Evolutionary conservation across 768 basidiomycete genomes (phyloP).

Genomic region (Russula dissimulans): DNA sequence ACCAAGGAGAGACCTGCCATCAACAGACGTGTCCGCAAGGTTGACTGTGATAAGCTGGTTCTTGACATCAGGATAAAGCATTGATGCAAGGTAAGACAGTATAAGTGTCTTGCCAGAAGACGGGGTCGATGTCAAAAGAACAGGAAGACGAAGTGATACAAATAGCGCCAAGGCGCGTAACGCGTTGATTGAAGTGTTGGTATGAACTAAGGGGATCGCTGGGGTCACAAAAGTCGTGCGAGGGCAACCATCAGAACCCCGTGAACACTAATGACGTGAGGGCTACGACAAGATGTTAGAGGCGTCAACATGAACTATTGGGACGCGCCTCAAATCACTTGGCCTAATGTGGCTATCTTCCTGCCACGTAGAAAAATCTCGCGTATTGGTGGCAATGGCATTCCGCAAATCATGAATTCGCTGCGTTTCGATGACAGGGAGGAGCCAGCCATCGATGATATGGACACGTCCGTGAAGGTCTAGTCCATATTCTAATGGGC

Average conservation of each 20-base stretch:
- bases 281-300: slow-evolving; percentile 32
- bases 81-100: slow-evolving; percentile 63
- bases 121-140: slow-evolving; percentile 74
- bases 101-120: slow-evolving; percentile 85
- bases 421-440: slow-evolving; percentile 60
- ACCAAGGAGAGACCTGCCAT: slow-evolving; percentile 86
- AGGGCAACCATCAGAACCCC: slow-evolving; percentile 54
- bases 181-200: slow-evolving; percentile 47
- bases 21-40: slow-evolving; percentile 90
- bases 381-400: slow-evolving; percentile 31
- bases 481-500: slow-evolving; percentile 46
- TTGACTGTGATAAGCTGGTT: slow-evolving; percentile 80
- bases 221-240: slow-evolving; percentile 23
- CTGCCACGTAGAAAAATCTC: slow-evolving; percentile 40
- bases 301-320: not conserved
- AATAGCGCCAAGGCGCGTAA: slow-evolving; percentile 56
- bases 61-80: slow-evolving; percentile 47
- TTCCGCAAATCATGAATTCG: slow-evolving; percentile 47
- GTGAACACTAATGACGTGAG: slow-evolving; percentile 49
- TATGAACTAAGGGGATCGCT: slow-evolving; percentile 45
- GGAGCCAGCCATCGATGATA: slow-evolving; percentile 69
- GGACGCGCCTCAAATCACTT: slow-evolving; percentile 47
- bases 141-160: slow-evolving; percentile 61
- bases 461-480: slow-evolving; percentile 38
- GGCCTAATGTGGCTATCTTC: slow-evolving; percentile 34